These are phyloP conservation scores for Yarrowia phangngaensis DNA, from an alignment of 805 yeast genomes.

Conservation along the genomic window DNA sequence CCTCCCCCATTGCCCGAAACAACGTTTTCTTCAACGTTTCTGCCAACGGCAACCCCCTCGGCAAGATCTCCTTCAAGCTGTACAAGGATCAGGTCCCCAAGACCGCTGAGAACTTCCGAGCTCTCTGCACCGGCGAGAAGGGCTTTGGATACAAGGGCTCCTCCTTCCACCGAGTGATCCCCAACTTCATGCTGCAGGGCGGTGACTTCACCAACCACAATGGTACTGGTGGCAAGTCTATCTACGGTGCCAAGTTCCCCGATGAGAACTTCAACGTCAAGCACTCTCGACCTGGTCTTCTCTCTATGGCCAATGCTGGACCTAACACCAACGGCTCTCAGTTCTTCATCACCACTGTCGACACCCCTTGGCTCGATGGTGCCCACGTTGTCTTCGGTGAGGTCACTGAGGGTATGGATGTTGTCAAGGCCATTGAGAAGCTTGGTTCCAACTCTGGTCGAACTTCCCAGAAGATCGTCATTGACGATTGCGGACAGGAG, in stretches of 20 bases:
- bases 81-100: slow-evolving; percentile 85
- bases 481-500: slow-evolving; percentile 58
- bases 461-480: slow-evolving; percentile 59
- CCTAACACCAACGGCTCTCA: slow-evolving; percentile 98
- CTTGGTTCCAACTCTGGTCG: slow-evolving; percentile 66
- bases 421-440: slow-evolving; percentile 80
- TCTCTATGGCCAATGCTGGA: slow-evolving; percentile 98
- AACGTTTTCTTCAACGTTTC: slow-evolving; percentile 74
- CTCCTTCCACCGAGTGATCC: slow-evolving; percentile 94
- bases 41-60: slow-evolving; percentile 69
- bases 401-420: slow-evolving; percentile 76
- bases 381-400: slow-evolving; percentile 95
- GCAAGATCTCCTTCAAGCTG: slow-evolving; percentile 78
- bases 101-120: slow-evolving; percentile 95
- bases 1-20: slow-evolving; percentile 27
- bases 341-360: slow-evolving; percentile 90
- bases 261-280: slow-evolving; percentile 73
- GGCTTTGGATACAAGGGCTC: slow-evolving; percentile 86
- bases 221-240: slow-evolving; percentile 90
- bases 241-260: slow-evolving; percentile 66
- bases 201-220: slow-evolving; percentile 82
- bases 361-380: slow-evolving; percentile 86
- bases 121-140: slow-evolving; percentile 89
- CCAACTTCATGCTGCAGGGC: slow-evolving; percentile 95
- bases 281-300: slow-evolving; percentile 76